Evolutionary conservation across 1,139 yeast genomes (phyloP).

Genomic region (Saccharomyces hybrid): DNA sequence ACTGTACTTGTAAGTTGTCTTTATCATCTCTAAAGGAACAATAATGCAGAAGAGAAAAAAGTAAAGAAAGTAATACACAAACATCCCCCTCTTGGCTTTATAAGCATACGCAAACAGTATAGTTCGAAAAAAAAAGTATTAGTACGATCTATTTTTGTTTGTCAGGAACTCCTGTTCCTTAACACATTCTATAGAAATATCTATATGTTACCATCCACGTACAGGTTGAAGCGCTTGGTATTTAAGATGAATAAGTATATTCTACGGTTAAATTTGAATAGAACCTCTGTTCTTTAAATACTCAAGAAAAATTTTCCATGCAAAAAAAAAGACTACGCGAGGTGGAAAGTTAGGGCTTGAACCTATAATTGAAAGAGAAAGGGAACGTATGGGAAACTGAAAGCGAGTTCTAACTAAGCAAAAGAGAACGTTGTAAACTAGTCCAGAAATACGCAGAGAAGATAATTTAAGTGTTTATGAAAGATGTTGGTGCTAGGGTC

Average conservation of each 20-base stretch:
- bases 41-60: background rate
- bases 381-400: background rate
- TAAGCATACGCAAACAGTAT: background rate
- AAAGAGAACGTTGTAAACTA: background rate
- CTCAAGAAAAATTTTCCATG: background rate
- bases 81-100: background rate
- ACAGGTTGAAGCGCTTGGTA: background rate
- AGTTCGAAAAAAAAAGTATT: background rate
- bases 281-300: background rate
- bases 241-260: no score
- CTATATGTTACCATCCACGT: background rate
- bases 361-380: background rate
- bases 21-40: background rate
- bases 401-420: background rate
- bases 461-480: background rate
- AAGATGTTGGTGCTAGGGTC: background rate
- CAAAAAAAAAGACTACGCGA: background rate
- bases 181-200: background rate
- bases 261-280: background rate
- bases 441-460: background rate
- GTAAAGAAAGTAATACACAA: background rate
- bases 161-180: slow-evolving; percentile 14
- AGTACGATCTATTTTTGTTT: slow-evolving; percentile 4
- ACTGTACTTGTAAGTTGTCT: background rate
- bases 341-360: background rate